Evolutionary conservation across 2,329 filamentous ascomycete genomes (phyloP), one percentile per base, ranked within the genome.

Genomic region (Monosporascus sp.): DNA sequence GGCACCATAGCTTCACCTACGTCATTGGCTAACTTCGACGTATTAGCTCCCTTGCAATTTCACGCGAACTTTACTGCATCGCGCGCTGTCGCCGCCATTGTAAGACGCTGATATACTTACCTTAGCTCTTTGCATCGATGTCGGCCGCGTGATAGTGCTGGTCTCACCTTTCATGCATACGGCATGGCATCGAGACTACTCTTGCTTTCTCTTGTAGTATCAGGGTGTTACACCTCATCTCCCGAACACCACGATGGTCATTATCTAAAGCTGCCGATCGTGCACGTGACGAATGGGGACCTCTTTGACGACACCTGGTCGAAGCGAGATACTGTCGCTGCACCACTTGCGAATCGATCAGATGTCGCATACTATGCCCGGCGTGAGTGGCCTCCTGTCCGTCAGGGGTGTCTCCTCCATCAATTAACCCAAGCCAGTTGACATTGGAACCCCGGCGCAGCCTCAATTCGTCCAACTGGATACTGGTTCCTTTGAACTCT

Each of bases 401-500:
- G 47, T 41, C 42, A 24, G 20, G 20, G 34, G 45, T 15, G 24
- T 38, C 36, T 22, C n/a, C 47, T 25, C 39, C 27, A 14, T 31
- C 41, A 39, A 51, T 57, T 64, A 64, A 65, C 51, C 37, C 18
- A 14, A 42, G 6, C 15, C 54, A 74, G 72, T 81, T 57, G 71
- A 72, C 54, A 76, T 83, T 48, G 81, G 81, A 47, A 81, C 74
- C 3, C 81, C 81, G 15, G 68, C 74, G 1, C 80, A 83, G 57
- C 61, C 72, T 2, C 74, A 82, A 49, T 78, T 72, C 52, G 77
- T 81, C 11, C 79, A 82, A 61, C 65, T 84, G 51, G 81, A 84
- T 62, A 83, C 81, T 0, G 80, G 81, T 46, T 83, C 79, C 9
- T 82, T 81, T 58, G 80, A 83, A 68, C 71, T 83, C 34, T 83